phyloP scores from a whole-genome alignment of 768 basidiomycete genomes.

The Suillus discolor region DNA sequence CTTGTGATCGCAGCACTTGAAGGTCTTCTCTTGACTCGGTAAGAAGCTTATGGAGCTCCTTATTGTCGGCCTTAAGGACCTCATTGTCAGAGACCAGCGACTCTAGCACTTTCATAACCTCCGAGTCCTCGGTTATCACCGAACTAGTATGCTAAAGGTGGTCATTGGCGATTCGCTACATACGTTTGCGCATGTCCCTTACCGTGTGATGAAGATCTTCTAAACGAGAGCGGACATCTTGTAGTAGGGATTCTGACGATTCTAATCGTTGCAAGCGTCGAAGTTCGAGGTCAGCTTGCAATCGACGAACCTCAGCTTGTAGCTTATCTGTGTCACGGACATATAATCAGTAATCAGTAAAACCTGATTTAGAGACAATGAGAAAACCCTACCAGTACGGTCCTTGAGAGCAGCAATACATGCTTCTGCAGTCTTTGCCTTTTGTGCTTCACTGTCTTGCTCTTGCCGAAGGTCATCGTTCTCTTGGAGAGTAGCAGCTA shows the following conservation, averaged over 20 bases:
- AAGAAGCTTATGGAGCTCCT: constrained; percentile 75
- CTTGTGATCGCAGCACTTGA: constrained; percentile 67
- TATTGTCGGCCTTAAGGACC: constrained; percentile 76
- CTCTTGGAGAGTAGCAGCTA: constrained; percentile 69
- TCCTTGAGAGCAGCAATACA: constrained; percentile 66
- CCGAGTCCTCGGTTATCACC: constrained; percentile 47
- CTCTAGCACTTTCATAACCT: constrained; percentile 72
- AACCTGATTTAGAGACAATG: constrained; percentile 1
- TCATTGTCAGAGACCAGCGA: constrained; percentile 89
- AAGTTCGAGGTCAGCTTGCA: constrained; percentile 66
- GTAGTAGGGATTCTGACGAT: constrained; percentile 65
- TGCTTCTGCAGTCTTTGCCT: constrained; percentile 68
- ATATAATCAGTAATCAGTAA: constrained; percentile 4
- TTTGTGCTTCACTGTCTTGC: constrained; percentile 66
- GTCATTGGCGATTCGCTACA: constrained; percentile 18
- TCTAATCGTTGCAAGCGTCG: constrained; percentile 62
- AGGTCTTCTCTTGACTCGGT: constrained; percentile 78
- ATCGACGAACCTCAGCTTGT: constrained; percentile 62
- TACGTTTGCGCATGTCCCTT: constrained; percentile 23
- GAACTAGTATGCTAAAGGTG: constrained; percentile 41
- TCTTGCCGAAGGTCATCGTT: constrained; percentile 87
- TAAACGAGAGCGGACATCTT: constrained; percentile 65
- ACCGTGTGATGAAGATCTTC: constrained; percentile 64
- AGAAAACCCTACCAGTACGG: constrained; percentile 53
- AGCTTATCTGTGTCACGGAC: constrained; percentile 55